Percentiles rank a stretch among this genome's conserved stretches.
These are phyloP conservation scores for Oxyria digyna DNA, from an alignment of 148 eudicot species.

Conservation along the genomic window DNA sequence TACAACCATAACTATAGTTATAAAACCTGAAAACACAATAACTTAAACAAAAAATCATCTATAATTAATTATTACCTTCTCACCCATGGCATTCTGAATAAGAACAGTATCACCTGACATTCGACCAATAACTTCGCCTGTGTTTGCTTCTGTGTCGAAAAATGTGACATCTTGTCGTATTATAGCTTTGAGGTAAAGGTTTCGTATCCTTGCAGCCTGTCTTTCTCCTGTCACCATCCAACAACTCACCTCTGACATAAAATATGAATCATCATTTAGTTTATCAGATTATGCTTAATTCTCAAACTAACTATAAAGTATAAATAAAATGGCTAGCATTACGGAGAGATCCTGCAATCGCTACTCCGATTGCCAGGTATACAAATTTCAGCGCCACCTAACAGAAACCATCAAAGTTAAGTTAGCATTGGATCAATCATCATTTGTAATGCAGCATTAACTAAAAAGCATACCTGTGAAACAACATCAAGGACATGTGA, in stretches of 20 bases:
- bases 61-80: conserved; percentile 41
- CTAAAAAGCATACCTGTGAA: conserved; percentile 20
- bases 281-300: background rate
- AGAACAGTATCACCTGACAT: conserved; percentile 80
- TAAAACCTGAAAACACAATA: background rate
- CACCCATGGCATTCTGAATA: conserved; percentile 77
- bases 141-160: conserved; percentile 65
- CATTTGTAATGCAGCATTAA: too few species aligned
- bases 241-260: conserved; percentile 57
- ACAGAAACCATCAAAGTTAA: too few species aligned
- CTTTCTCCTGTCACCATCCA: conserved; percentile 86
- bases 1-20: conserved; percentile 8
- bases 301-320: background rate
- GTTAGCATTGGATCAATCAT: too few species aligned
- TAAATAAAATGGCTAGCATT: conserved; percentile 13
- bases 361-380: conserved; percentile 44
- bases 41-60: background rate
- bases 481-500: conserved; percentile 23
- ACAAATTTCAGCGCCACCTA: conserved; percentile 51
- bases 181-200: conserved; percentile 51
- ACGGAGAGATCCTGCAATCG: conserved; percentile 48
- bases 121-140: conserved; percentile 78
- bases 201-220: conserved; percentile 61
- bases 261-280: background rate
- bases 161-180: conserved; percentile 62